A percentile compares a stretch with the other conserved stretches of the same genome.
phyloP scores from a whole-genome alignment of 208 protist genomes.

The Wallacemonas sp. region DNA sequence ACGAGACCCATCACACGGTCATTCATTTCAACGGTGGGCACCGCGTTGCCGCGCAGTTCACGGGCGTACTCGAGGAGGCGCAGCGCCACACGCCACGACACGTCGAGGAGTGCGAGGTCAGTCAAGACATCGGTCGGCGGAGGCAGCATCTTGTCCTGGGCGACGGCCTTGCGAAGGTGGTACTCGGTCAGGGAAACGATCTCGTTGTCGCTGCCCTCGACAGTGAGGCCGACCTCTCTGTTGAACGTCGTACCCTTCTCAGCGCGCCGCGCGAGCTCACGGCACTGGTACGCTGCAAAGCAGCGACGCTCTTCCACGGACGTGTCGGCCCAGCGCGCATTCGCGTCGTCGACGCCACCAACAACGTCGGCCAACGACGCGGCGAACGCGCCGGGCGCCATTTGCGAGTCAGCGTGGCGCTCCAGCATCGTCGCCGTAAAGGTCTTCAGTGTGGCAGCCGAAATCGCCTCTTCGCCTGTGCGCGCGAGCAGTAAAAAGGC shows the following conservation, averaged over 20 bases:
- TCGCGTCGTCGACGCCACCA: constrained; percentile 26
- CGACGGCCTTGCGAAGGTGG: constrained; percentile 37
- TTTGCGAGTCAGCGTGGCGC: constrained; percentile 39
- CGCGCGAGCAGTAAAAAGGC: constrained; percentile 48
- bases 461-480: constrained; percentile 26
- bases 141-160: constrained; percentile 25
- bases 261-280: constrained; percentile 45
- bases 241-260: constrained; percentile 54
- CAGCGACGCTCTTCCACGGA: constrained; percentile 41
- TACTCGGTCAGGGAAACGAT: constrained; percentile 51
- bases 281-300: constrained; percentile 54
- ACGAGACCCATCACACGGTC: constrained; percentile 74
- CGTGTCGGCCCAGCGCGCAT: constrained; percentile 44
- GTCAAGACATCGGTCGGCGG: constrained; percentile 36
- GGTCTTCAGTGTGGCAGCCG: constrained; percentile 26
- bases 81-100: constrained; percentile 69
- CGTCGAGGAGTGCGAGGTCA: constrained; percentile 72
- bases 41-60: constrained; percentile 25
- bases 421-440: constrained; percentile 42
- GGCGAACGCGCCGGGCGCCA: constrained; percentile 39
- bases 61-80: constrained; percentile 41
- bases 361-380: constrained; percentile 50
- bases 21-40: constrained; percentile 65
- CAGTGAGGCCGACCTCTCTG: constrained; percentile 40
- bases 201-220: constrained; percentile 76